phyloP scores from a whole-genome alignment of 768 basidiomycete species.

The Ramaria sp. region DNA sequence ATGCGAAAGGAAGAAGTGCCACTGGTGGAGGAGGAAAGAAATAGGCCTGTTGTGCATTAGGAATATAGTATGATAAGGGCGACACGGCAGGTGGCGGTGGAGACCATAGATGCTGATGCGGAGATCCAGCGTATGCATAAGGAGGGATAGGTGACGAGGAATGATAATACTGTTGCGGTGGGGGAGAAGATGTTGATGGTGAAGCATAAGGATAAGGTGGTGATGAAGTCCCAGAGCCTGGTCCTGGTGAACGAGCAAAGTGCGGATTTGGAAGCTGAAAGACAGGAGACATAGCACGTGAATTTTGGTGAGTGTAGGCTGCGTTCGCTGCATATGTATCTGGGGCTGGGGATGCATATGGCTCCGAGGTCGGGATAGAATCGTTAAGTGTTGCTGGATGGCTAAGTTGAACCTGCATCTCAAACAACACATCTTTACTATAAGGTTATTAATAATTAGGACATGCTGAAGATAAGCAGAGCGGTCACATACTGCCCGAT shows the following conservation, averaged over 20 bases:
- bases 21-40: conserved; percentile 25
- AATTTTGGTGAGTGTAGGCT: background rate
- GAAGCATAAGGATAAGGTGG: conserved; percentile 1
- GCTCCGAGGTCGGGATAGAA: conserved; percentile 16
- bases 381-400: conserved; percentile 51
- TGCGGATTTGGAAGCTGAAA: background rate
- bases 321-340: background rate
- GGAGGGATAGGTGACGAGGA: conserved; percentile 17
- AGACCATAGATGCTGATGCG: conserved; percentile 23
- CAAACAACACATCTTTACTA: conserved; percentile 62
- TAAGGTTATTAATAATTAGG: conserved; percentile 7
- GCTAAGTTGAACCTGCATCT: conserved; percentile 51
- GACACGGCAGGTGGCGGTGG: conserved; percentile 24
- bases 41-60: conserved; percentile 17
- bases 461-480: conserved; percentile 6
- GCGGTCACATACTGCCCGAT: conserved; percentile 44
- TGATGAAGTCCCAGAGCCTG: background rate
- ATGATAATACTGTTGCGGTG: background rate
- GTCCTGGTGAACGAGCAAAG: background rate
- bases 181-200: conserved; percentile 2
- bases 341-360: conserved; percentile 12
- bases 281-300: conserved; percentile 6
- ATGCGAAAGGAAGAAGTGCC: conserved; percentile 14
- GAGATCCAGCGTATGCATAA: conserved; percentile 12
- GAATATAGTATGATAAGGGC: conserved; percentile 19